These are phyloP conservation scores for Panus rudis DNA, from an alignment of 768 basidiomycete species.

Conservation along the genomic window DNA sequence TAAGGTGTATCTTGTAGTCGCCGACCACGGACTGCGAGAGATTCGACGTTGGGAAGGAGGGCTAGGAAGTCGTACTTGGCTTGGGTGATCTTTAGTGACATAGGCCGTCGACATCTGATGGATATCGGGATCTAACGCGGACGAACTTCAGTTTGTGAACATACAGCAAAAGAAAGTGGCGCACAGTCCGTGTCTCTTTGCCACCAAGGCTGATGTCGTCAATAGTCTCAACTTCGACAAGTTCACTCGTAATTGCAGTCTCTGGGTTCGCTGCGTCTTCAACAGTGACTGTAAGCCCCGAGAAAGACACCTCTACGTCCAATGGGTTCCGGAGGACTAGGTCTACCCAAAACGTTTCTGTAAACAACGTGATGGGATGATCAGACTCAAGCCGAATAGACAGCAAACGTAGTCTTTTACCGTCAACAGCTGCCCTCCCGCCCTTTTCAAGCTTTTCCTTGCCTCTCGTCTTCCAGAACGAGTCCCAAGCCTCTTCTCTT, in stretches of 20 bases:
- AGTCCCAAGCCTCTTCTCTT: conserved; percentile 59
- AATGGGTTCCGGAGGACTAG: conserved; percentile 65
- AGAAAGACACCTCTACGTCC: conserved; percentile 63
- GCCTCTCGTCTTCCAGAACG: conserved; percentile 51
- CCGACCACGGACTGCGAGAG: conserved; percentile 62
- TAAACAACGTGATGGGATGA: conserved; percentile 5
- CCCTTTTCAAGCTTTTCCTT: conserved; percentile 46
- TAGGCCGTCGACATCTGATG: conserved; percentile 45
- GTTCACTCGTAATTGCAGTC: conserved; percentile 26
- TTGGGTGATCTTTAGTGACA: conserved; percentile 49
- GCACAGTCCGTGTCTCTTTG: conserved; percentile 58
- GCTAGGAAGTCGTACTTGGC: conserved; percentile 66
- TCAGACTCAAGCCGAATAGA: neutral
- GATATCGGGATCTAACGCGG: conserved; percentile 50
- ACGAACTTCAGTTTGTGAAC: neutral
- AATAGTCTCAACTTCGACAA: conserved; percentile 52
- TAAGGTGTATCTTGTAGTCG: conserved; percentile 69
- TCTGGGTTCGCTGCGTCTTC: conserved; percentile 31
- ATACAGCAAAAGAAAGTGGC: neutral
- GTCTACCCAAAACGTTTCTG: conserved; percentile 78
- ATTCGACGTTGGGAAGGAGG: conserved; percentile 60
- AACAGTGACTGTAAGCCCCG: conserved; percentile 51
- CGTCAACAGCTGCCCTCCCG: conserved; percentile 57
- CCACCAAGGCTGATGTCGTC: conserved; percentile 56
- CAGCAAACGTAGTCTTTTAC: conserved; percentile 30